Base-by-base conservation (phyloP, 257 asterid genomes). In the Solanum chiquidenum region DNA sequence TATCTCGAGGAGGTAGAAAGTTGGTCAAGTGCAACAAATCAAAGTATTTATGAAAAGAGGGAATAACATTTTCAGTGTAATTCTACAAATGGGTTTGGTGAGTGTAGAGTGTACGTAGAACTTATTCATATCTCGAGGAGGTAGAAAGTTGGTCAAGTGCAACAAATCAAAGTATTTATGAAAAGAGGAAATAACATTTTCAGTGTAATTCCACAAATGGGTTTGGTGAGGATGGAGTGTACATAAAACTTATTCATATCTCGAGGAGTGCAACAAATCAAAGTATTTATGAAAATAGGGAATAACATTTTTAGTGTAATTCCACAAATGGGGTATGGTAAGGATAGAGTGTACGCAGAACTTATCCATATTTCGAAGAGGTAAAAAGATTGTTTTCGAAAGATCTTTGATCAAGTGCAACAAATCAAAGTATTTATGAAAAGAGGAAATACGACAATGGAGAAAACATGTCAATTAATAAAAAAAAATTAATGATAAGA, bases 101-200 rank as follows among this genome's bases (percentile, higher is more conserved):
- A 55, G n/a, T 1, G 7, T 18, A 0, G 10, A 55, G 11, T 20
- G 2, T 58, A 58, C 12, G 0, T 0, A 58, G 0, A 21, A 58
- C 12, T 3, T 58, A 58, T 20, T 0, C 5, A 58, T 58, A 58
- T 21, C 0, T 21, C 25, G 12, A 58, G 27, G 0, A 58, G 64
- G 5, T 21, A 8, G 0, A 58, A 58, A 58, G 0, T 21, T 58
- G 6, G 1, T 21, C 5, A 23, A 55, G 2, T 55, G 4, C n/a
- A 55, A 20, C 64, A 55, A 55, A 58, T 58, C 5, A 58, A 58
- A 58, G 12, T 58, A 21, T 8, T 58, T 58, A 58, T 58, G 68
- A 21, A 58, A 58, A 58, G 2, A 3, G 12, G 2, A 1, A 21
- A 21, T 58, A 58, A 29, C 31, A 29, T 29, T 29, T 29, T 29